Evolutionary conservation across 495 filamentous ascomycete species (phyloP), one percentile per base, ranked within the genome.

Genomic region (Penicillium malachiteum): DNA sequence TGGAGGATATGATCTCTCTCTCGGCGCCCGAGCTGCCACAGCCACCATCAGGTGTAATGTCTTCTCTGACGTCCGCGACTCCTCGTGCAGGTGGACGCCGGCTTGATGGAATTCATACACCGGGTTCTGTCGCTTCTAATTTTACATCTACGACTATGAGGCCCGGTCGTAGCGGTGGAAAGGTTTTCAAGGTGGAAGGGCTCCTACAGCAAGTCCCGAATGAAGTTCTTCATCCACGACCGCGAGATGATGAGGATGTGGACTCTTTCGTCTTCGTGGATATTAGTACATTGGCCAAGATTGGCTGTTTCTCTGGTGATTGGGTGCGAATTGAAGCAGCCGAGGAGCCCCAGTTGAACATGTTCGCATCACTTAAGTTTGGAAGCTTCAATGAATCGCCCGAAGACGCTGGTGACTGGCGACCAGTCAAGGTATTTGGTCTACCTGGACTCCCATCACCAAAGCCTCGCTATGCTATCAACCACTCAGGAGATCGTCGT

Each of bases 281-380:
- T 58, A 85, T 92, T 31, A 87, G 81, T 55, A 86, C 90, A 14
- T 73, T 98, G 10, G 84, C 88, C n/a, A 88, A 89, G 55, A 82
- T 97, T 39, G 90, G 91, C 30, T 97, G 92, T 66, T 98, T 98
- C 69, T 96, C 93, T 1, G 94, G 94, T 12, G 94, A 98, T 64
- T 98, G 94, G 94, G 90, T 97, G n/a, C 83, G 86, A 3, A 75
- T 98, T 16, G 90, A 94, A 72, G 74, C 82, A 1, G 79, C 87
- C 12, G 75, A 84, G 38, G 89, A 90, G 59, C 85, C 87, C 12
- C 81, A 83, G 11, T 38, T 76, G 5, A 78, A 79, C 63, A 73
- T 76, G 56, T 71, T 81, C 57, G 78, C 82, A 72, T 66, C 75
- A 75, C 68, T 85, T 71, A 73, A 70, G 48, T 57, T 70, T 35